Evolutionary conservation across 176 grass and related monocot species (phyloP).

Genomic region (Saccharum officinarum): DNA sequence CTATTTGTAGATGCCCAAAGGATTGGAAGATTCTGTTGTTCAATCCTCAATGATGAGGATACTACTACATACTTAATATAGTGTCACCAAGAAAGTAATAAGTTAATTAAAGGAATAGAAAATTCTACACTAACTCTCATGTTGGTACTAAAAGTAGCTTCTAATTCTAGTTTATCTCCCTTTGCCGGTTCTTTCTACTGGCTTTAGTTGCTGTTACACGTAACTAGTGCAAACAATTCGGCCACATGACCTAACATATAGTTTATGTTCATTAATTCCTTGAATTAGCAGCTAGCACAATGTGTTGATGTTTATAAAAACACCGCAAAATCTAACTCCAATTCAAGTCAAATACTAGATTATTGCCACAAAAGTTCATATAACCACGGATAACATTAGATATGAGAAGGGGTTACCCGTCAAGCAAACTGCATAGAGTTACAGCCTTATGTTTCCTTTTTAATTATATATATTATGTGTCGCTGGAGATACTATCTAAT

Average conservation of each 20-base stretch:
- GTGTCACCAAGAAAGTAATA: slow-evolving; percentile 50
- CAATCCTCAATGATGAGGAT: slow-evolving; percentile 74
- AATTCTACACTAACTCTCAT: slow-evolving; percentile 63
- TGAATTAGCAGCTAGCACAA: slow-evolving; percentile 47
- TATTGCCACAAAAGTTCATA: slow-evolving; percentile 47
- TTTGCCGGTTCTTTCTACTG: slow-evolving; percentile 43
- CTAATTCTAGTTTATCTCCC: slow-evolving; percentile 50
- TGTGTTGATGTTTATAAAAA: slow-evolving; percentile 53
- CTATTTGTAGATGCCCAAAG: slow-evolving; percentile 52
- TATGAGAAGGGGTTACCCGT: slow-evolving; percentile 38
- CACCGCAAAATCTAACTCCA: slow-evolving; percentile 43
- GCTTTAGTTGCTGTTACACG: slow-evolving; percentile 63
- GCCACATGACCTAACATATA: slow-evolving; percentile 42
- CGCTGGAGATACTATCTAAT: slow-evolving; percentile 36
- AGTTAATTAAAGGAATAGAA: slow-evolving; percentile 55
- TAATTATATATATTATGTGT: slow-evolving; percentile 40
- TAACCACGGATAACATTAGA: slow-evolving; percentile 39
- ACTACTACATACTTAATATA: slow-evolving; percentile 49
- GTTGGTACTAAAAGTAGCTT: slow-evolving; percentile 76
- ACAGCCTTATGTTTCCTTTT: slow-evolving; percentile 31
- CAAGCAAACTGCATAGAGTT: slow-evolving; percentile 43
- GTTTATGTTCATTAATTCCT: slow-evolving; percentile 51
- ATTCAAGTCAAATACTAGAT: slow-evolving; percentile 70
- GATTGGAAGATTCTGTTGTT: slow-evolving; percentile 59
- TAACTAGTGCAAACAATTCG: slow-evolving; percentile 47